Percentiles rank a stretch among this genome's conserved stretches.
phyloP scores from a whole-genome alignment of 805 yeast species.

The Nematodospora valgi region DNA sequence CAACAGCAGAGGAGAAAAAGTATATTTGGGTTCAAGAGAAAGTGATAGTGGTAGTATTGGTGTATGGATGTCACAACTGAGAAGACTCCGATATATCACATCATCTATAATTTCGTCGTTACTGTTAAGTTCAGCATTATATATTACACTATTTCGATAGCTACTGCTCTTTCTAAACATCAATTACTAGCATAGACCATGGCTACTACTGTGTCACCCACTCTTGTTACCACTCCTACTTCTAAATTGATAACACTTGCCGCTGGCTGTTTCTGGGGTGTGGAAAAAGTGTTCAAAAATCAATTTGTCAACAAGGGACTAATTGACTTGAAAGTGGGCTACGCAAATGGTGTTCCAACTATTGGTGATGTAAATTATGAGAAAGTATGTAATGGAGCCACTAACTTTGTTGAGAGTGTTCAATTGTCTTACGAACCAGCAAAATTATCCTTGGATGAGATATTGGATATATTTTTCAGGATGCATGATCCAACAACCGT shows the following conservation, averaged over 20 bases:
- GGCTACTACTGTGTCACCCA: constrained; percentile 27
- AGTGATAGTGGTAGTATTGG: constrained; percentile 10
- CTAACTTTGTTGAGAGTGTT: constrained; percentile 76
- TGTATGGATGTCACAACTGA: too few species aligned
- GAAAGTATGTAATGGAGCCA: constrained; percentile 72
- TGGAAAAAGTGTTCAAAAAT: constrained; percentile 77
- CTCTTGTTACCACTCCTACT: constrained; percentile 30
- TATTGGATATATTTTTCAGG: constrained; percentile 80
- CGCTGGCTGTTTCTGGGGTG: constrained; percentile 84
- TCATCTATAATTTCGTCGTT: too few species aligned
- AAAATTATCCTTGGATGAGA: constrained; percentile 51
- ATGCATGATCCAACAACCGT: constrained; percentile 92
- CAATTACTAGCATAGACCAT: too few species aligned
- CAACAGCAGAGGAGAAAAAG: constrained; percentile 22
- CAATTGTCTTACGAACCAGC: constrained; percentile 81
- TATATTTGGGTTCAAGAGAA: constrained; percentile 36
- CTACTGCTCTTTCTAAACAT: too few species aligned
- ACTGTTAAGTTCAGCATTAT: too few species aligned
- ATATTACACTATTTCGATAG: too few species aligned
- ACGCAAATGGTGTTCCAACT: constrained; percentile 77
- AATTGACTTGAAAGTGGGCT: constrained; percentile 81
- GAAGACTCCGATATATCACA: too few species aligned
- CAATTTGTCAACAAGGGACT: constrained; percentile 63
- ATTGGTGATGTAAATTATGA: constrained; percentile 45
- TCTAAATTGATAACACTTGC: constrained; percentile 42